These are phyloP conservation scores for Artemisia annua DNA, from an alignment of 129 eudicot species.

Conservation along the genomic window DNA sequence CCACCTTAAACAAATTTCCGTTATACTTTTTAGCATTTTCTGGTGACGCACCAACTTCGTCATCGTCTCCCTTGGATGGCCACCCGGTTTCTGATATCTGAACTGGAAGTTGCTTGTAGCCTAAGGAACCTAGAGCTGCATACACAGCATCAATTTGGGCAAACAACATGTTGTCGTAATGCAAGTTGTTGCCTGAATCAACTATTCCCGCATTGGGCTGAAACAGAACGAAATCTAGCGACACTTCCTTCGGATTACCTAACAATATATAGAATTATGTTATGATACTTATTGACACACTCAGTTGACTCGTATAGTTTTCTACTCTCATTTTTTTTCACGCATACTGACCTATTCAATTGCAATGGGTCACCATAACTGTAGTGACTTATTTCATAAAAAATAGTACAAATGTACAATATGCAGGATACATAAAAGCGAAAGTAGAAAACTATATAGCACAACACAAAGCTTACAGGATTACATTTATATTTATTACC, in stretches of 20 bases:
- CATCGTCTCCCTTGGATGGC: constrained; percentile 87
- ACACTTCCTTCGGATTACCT: constrained; percentile 49
- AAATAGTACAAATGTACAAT: too few relatives aligned
- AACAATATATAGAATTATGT: background rate
- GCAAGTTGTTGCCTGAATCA: constrained; percentile 57
- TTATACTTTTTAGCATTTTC: constrained; percentile 90
- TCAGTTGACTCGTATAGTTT: too few relatives aligned
- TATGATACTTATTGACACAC: too few relatives aligned
- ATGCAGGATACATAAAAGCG: too few relatives aligned
- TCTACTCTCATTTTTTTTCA: too few relatives aligned
- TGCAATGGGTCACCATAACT: too few relatives aligned
- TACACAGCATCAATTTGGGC: constrained; percentile 88
- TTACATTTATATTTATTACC: constrained; percentile 16
- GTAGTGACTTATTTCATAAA: too few relatives aligned
- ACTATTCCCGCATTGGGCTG: constrained; percentile 49
- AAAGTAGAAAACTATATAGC: too few relatives aligned
- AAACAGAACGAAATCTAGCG: constrained; percentile 72
- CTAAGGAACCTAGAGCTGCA: constrained; percentile 54
- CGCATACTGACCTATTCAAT: too few relatives aligned
- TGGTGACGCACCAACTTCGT: constrained; percentile 70
- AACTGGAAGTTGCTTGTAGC: constrained; percentile 51
- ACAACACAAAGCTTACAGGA: too few relatives aligned
- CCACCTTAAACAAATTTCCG: constrained; percentile 65
- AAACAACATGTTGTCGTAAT: constrained; percentile 80
- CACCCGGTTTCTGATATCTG: constrained; percentile 95